These are phyloP conservation scores for Russula vinacea DNA, from an alignment of 768 basidiomycete species.

Conservation along the genomic window DNA sequence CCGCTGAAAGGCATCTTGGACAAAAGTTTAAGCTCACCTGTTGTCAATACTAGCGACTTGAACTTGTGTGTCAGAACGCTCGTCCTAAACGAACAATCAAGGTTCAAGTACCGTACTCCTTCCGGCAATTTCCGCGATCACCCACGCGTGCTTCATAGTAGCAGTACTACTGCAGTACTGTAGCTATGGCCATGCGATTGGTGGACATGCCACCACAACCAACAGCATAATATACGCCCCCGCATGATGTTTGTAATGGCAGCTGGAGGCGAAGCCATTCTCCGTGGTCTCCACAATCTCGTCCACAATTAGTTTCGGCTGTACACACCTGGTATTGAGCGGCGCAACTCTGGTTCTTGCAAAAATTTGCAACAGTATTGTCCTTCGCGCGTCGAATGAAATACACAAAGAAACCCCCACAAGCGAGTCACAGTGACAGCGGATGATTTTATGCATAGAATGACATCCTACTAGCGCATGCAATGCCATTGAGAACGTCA, in stretches of 20 bases:
- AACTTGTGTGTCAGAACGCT: conserved; percentile 28
- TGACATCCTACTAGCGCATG: conserved; percentile 8
- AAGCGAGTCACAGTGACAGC: conserved; percentile 40
- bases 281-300: background rate
- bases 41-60: conserved; percentile 35
- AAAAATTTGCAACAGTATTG: too few relatives aligned
- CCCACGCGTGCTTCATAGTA: background rate
- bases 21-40: conserved; percentile 33
- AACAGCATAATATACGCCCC: conserved; percentile 42
- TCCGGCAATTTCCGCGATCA: conserved; percentile 18
- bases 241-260: conserved; percentile 22
- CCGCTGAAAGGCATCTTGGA: conserved; percentile 10
- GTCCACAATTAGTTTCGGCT: conserved; percentile 14
- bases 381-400: background rate
- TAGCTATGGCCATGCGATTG: background rate
- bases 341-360: too few relatives aligned
- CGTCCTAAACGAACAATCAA: background rate
- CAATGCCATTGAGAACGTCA: conserved; percentile 38
- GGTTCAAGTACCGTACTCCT: background rate
- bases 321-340: too few relatives aligned
- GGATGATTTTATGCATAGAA: background rate
- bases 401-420: conserved; percentile 47
- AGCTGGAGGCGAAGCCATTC: background rate
- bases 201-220: conserved; percentile 49
- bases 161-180: background rate